Base-by-base conservation (phyloP, 73 alveolate genomes). In the Paraurostyla sp. region DNA sequence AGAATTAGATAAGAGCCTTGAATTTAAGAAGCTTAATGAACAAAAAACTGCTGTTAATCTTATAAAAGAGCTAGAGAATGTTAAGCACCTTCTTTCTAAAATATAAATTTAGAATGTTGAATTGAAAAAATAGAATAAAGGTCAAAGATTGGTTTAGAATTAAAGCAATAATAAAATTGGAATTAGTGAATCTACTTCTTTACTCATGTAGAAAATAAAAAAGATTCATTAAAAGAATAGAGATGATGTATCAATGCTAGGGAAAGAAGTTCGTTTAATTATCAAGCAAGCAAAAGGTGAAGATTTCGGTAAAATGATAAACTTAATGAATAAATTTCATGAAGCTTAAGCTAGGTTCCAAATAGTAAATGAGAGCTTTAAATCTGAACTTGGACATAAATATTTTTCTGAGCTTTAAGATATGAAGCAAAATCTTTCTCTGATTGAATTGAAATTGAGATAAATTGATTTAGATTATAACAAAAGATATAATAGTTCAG, bases 391-490 rank as follows among this genome's bases (percentile, higher is more conserved):
- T 15, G 82, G 82, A 6, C 15, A 16, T 40, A 9, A 33, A 65
- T 38, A 38, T 4, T 38, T 1, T 16, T 4, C 6, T 18, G 82
- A 65, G 3, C 13, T 65, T 40, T 29, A 65, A 15, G 82, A 65
- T 40, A 6, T 65, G 33, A 33, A 6, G 20, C 32, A 22, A 22
- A 13, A 38, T 20, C 35, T 35, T 2, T 2, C 16, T 22, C 25
- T 4, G 32, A 25, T 65, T 22, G 82, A 65, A 1, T 6, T 16
- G 16, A 22, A 65, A 65, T 38, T 33, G 0, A 38, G 9, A 38
- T 6, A 65, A 9, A 33, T 65, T 7, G 58, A 65, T 22, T 65
- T 65, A 65, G 82, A 65, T 22, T 65, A 38, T 38, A 58, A 65
- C 36, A 3, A 22, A 18, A 65, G 46, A 40, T 65, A 22, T 65